Conservation (phyloP, 2,329 filamentous ascomycete genomes). For the Aspergillus sp. region DNA sequence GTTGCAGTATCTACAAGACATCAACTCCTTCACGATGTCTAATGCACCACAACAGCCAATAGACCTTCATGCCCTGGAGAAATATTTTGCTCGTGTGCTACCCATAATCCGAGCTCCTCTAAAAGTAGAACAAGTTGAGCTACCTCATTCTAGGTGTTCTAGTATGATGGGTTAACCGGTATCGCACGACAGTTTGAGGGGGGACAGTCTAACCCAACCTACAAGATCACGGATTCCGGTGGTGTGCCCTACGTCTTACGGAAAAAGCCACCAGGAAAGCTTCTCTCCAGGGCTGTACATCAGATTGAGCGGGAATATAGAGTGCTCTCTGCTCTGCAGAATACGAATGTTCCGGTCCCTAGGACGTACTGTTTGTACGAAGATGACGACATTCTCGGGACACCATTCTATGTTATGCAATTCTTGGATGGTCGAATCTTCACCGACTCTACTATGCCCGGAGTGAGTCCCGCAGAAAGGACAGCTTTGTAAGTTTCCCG, state of each 20-base stretch:
- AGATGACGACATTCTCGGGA: not conserved
- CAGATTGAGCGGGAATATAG: conserved; percentile 4
- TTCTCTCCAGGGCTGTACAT: not conserved
- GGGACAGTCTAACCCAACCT: conserved; percentile 10
- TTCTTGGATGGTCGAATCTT: conserved; percentile 4
- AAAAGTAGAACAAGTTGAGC: not conserved
- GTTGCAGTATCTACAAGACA: too few relatives aligned
- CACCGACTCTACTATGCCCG: not conserved
- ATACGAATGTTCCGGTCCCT: not conserved
- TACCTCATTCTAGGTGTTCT: not conserved
- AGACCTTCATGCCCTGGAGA: not conserved
- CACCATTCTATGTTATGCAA: conserved; percentile 11
- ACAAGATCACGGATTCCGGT: not conserved
- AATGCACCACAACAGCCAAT: not conserved
- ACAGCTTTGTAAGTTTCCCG: not conserved
- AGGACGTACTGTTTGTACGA: not conserved
- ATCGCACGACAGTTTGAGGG: not conserved
- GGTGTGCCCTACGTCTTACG: not conserved
- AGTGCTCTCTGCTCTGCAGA: not conserved
- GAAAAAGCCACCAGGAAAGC: conserved; percentile 3
- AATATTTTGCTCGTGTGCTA: not conserved
- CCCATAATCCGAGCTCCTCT: not conserved
- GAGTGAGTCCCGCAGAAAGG: not conserved
- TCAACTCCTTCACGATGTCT: too few relatives aligned
- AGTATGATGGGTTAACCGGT: too few relatives aligned